Base-by-base conservation (phyloP, 306 rosid genomes). In the Vigna mungo region DNA sequence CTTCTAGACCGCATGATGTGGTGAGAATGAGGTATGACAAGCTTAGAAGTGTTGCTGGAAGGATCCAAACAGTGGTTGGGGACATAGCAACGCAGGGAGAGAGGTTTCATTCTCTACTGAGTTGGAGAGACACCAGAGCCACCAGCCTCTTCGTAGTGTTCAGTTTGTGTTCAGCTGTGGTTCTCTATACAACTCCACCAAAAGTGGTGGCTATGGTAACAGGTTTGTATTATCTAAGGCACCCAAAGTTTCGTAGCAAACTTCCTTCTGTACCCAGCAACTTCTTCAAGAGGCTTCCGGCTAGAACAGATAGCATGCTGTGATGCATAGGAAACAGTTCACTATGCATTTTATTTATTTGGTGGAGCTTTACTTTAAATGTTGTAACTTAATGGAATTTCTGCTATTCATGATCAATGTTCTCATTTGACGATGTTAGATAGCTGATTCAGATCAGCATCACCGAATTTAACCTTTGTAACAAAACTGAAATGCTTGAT, bases 21-120 rank as follows among this genome's bases (percentile, higher is more conserved):
- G 96, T 92, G 51, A 87, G 97, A 63, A 83, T 95, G 90, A 83
- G 99, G 87, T 95, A 95, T 46, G 99, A 95, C 53, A 82, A 97
- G 64, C 89, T 95, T 16, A 80, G 99, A 73, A 90, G 97, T 62
- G 97, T 95, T 8, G 97, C 97, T 0, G 97, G 97, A 18, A 89
- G 97, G 87, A 90, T 92, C 68, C 99, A 94, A 49, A 92, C 97
- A 0, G 92, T 94, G 16, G 98, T 92, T 34, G 98, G 97, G 1
- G 98, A 94, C 83, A 89, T 95, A 69, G 99, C 99, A 25, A 95
- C 97, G 18, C 99, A 95, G 16, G 99, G 97, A 34, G 99, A 95
- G 88, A 92, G 99, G 23, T 41, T 92, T 74, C 97, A 92, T 41
- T 89, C 93, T 20, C 76, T 95, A 43, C 81, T 95, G 9, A 92